Evolutionary conservation across 1,139 yeast genomes (phyloP), one percentile per base, ranked within the genome.

Genomic region (Kodamaea derodonti): DNA sequence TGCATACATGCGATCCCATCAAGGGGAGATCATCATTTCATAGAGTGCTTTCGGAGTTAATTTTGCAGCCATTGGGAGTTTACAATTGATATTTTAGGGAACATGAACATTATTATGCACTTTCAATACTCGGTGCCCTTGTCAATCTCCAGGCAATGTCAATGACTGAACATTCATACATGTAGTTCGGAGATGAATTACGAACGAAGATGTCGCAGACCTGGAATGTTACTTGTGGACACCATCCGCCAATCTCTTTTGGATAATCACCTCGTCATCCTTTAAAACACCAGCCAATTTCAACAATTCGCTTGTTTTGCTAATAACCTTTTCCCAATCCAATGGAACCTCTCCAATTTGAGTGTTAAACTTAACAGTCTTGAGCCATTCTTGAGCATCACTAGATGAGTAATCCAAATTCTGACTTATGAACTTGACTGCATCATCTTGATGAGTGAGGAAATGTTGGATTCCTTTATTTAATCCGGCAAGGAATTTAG

Each of bases 301-400:
- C 45, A 85, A 68, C n/a, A 80, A 72, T 9, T 60, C 53, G n/a
- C 69, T 60, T 6, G 92, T 83, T 44, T 78, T 78, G n/a, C 58
- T 59, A 15, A 80, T 72, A 12, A 79, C 75, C 13, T 51, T 51
- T 1, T 65, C 63, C 62, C 72, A 64, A 43, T 84, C 80, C 20
- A 84, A 60, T 6, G 56, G 54, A 3, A 35, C 44, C 12, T 47
- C 44, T 2, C 74, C 69, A 7, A 79, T 70, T 24, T 72, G 58
- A 5, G 59, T 46, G 44, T 75, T 71, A 59, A 86, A 87, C 40
- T 65, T 53, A 10, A 87, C 95, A 0, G 95, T 84, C 43, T 80
- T 69, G 41, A 83, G 64, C 96, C 96, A 87, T 39, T 76, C 81
- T 14, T 65, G 58, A 10, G 95, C 95, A 56, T 88, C 96, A 35